These are phyloP conservation scores for Pichia membranifaciens DNA, from an alignment of 805 yeast genomes.

Conservation along the genomic window DNA sequence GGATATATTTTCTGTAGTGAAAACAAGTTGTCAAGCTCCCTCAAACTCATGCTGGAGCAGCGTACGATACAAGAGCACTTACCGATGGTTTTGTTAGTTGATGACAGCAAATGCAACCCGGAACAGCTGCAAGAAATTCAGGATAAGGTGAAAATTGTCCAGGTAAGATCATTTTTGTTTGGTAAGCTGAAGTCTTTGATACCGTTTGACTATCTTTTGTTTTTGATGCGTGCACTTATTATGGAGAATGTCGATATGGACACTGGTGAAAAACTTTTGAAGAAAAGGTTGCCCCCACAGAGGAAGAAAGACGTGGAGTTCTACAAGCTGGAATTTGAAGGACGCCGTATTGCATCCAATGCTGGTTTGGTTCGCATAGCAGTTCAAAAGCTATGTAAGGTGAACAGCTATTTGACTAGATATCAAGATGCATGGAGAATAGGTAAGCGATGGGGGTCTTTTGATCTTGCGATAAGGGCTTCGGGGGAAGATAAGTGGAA, in stretches of 20 bases:
- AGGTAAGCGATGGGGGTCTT: neutral
- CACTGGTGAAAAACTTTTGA: neutral
- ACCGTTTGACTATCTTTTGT: too few relatives aligned
- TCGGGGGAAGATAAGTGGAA: too few relatives aligned
- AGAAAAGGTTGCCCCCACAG: conserved; percentile 9
- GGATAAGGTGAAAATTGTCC: neutral
- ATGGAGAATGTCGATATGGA: neutral
- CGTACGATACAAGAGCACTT: neutral
- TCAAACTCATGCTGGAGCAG: neutral
- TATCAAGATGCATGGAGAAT: neutral
- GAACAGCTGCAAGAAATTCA: too few relatives aligned
- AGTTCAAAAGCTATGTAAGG: neutral
- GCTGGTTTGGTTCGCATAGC: conserved; percentile 8
- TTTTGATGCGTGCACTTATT: neutral
- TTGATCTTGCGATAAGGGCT: too few relatives aligned
- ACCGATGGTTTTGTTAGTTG: neutral
- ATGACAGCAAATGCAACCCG: neutral
- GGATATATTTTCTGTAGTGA: neutral
- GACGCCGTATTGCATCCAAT: neutral
- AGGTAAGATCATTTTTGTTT: neutral
- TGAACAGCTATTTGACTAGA: neutral
- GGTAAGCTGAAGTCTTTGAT: neutral
- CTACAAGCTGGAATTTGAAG: conserved; percentile 3
- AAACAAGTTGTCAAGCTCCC: too few relatives aligned
- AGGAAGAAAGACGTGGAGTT: conserved; percentile 1